Base-by-base conservation (phyloP, 305 asterid genomes). In the Solanum chacoense region DNA sequence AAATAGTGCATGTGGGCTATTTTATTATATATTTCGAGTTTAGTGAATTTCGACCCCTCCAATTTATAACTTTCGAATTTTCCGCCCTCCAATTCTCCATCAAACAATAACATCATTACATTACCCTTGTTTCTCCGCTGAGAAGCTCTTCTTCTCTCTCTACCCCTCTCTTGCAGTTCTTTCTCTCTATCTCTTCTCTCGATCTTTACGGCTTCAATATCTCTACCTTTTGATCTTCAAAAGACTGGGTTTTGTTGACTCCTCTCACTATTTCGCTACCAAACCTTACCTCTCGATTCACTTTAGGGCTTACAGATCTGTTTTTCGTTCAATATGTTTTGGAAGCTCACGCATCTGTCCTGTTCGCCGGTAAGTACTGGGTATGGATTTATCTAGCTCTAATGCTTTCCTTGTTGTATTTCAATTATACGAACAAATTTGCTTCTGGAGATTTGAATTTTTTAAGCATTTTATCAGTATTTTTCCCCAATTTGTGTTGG, bases 261-360 rank as follows among this genome's bases (percentile, higher is more conserved):
- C 8, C 89, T 87, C 35, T 88, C 92, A 50, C 78, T 38, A 32
- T 36, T 89, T 36, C 59, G 59, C 88, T 90, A 89, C 89, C 74
- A 93, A 74, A 89, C 91, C 85, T 69, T 87, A 78, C 87, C 32
- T 24, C n/a, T 81, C 34, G 86, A 81, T 81, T 81, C 86, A 81
- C 28, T 93, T 90, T 89, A 92, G 94, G 92, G 91, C 88, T 90
- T 89, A 85, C 93, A 92, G 98, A 94, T 95, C 98, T 90, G 85
- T 91, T 81, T 72, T 73, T 22, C 73, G 36, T 83, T 83, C 87
- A 92, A 88, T 71, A 96, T 97, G 99, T 97, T 97, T 89, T 97
- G 99, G 99, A 96, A 97, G 94, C 97, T 96, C 89, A 90, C 98
- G 13, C 83, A 98, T 88, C 94, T 96, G 34, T 93, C 99, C 81